These are phyloP conservation scores for Ceratocystis papillata DNA, from an alignment of 2,329 filamentous ascomycete species.

Conservation along the genomic window DNA sequence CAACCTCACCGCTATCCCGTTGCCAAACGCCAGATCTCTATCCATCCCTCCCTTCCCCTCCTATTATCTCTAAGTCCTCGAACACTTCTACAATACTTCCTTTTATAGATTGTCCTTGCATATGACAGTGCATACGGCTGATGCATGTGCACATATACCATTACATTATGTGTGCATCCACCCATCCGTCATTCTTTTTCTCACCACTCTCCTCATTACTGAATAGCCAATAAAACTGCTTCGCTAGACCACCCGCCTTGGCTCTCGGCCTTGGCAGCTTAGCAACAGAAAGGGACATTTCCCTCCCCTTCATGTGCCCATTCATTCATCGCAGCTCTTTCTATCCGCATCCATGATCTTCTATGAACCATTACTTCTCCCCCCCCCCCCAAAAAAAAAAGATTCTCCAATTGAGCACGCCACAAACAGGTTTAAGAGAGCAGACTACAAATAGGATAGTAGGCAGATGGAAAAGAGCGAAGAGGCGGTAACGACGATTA, in stretches of 20 bases:
- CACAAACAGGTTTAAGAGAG: background rate
- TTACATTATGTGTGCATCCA: background rate
- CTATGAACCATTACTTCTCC: background rate
- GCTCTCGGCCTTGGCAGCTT: constrained; percentile 7
- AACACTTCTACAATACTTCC: background rate
- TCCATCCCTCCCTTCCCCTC: background rate
- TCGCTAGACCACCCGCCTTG: constrained; percentile 4
- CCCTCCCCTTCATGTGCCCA: background rate
- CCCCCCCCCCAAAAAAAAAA: too few relatives aligned
- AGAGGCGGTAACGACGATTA: background rate
- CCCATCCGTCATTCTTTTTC: background rate
- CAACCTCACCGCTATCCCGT: background rate
- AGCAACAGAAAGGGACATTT: constrained; percentile 3
- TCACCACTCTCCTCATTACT: background rate
- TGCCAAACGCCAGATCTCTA: background rate
- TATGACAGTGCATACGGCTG: background rate
- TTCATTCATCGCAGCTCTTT: background rate
- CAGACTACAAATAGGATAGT: background rate
- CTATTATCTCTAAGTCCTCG: background rate
- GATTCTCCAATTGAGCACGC: background rate
- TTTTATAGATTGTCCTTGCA: background rate
- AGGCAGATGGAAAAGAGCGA: background rate
- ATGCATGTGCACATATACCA: background rate
- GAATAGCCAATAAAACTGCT: background rate
- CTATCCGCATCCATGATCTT: background rate